Percentiles rank a stretch among this genome's conserved stretches.
phyloP scores from a whole-genome alignment of 2,329 filamentous ascomycete species.

The Xylariaceae sp. region DNA sequence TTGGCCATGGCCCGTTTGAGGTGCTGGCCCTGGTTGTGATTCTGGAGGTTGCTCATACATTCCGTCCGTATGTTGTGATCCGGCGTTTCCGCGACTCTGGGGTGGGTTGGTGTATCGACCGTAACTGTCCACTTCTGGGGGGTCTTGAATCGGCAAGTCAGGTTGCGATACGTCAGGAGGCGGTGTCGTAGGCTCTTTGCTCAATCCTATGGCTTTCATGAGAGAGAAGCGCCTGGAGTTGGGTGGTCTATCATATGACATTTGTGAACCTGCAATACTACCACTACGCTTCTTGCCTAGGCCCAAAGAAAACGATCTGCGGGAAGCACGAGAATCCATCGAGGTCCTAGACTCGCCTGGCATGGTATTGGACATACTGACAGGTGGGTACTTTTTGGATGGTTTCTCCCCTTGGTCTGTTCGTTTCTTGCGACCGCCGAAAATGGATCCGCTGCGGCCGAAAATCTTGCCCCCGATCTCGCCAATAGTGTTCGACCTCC shows the following conservation, averaged over 20 bases:
- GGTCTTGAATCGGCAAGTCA: conserved; percentile 60
- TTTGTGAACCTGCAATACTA: conserved; percentile 65
- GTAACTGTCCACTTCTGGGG: conserved; percentile 47
- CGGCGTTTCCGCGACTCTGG: conserved; percentile 27
- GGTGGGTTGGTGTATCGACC: conserved; percentile 45
- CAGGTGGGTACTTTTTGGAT: conserved; percentile 80
- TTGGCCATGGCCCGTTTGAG: conserved; percentile 36
- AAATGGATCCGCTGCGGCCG: conserved; percentile 81
- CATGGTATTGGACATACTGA: conserved; percentile 83
- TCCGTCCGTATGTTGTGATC: conserved; percentile 48
- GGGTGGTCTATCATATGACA: conserved; percentile 59
- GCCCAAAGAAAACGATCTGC: conserved; percentile 74
- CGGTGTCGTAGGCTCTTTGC: conserved; percentile 59
- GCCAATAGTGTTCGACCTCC: conserved; percentile 77
- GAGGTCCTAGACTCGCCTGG: conserved; percentile 67
- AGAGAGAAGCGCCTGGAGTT: conserved; percentile 72
- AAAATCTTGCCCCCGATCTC: conserved; percentile 85
- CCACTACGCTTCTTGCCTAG: conserved; percentile 75
- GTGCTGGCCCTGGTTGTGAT: conserved; percentile 36
- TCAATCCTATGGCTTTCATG: conserved; percentile 68
- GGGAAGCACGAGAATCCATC: conserved; percentile 71
- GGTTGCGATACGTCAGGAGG: conserved; percentile 58
- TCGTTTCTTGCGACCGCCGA: conserved; percentile 61
- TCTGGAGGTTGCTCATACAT: conserved; percentile 47
- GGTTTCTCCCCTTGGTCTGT: conserved; percentile 58